Conservation (phyloP, 345 rosid species). For the Citropsis articulata region DNA sequence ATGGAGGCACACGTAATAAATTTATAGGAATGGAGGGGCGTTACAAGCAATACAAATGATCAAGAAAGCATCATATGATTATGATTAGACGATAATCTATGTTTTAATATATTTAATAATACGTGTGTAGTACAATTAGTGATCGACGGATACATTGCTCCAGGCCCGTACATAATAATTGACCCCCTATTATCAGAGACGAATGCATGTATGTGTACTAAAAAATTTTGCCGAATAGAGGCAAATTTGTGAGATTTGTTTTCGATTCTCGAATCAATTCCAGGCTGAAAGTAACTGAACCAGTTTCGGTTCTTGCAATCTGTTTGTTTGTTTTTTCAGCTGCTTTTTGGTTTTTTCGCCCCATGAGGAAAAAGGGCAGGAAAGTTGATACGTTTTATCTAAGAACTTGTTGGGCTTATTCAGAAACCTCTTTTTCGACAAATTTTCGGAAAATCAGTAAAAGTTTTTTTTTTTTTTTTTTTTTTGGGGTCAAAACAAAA, state of each 20-base stretch:
- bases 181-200: not conserved
- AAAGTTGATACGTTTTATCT: not conserved
- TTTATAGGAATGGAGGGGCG: not conserved
- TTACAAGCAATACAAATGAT: not conserved
- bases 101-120: not conserved
- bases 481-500: no score
- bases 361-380: not conserved
- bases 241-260: not conserved
- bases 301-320: not conserved
- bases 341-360: no score
- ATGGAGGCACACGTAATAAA: not conserved
- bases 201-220: not conserved
- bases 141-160: not conserved
- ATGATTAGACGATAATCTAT: not conserved
- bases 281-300: not conserved
- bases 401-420: not conserved
- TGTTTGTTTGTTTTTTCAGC: not conserved
- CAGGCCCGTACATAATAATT: slow-evolving; percentile 1
- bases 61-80: not conserved
- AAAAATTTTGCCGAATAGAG: not conserved
- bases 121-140: not conserved
- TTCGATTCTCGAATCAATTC: not conserved
- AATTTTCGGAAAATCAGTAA: no score
- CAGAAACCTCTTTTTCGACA: no score
- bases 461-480: no score